Base-by-base conservation (phyloP, 352 stramenopile genomes). In the Phytophthora palmivora region DNA sequence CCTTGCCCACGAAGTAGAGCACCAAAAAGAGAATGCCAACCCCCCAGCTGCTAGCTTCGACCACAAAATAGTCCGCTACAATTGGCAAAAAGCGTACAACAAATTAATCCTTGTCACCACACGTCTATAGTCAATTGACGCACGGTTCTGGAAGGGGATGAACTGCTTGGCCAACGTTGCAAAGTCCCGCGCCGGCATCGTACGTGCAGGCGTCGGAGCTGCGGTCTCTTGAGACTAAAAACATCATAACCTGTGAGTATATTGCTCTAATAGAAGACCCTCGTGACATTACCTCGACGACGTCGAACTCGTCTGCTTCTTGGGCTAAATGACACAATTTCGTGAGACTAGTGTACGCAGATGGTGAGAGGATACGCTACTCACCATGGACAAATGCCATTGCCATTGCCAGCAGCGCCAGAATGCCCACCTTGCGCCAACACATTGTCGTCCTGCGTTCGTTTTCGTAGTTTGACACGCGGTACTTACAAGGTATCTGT, bases 1-100 rank as follows among this genome's bases (percentile, higher is more conserved):
- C 74, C 57, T 82, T 88, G 65, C 84, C 84, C 0, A 89, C 21
- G 37, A 90, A 82, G 67, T 81, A 93, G 52, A 79, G 67, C 37
- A 85, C 36, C 38, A 87, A 16, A 58, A 85, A 91, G 32, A 91
- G 51, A 12, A 78, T 58, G 0, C 67, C 74, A 21, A 89, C 50
- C n/a, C 66, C 69, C 70, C 72, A 72, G 44, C 76, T 82, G 8
- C 63, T 67, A 18, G 64, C 68, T 21, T 93, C 82, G 26, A 89
- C 28, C 32, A 65, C 69, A 12, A 87, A 84, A 42, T 74, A 62
- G 32, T 87, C 75, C 38, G 74, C 78, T 87, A n/a, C 21, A 58
- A 59, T 51, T 30, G 28, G 26, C 21, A 52, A 52, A 48, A 57
- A 15, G 12, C 48, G 16, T 15, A 44, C 14, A 34, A 34, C 3